Percentiles rank a stretch among this genome's conserved stretches.
phyloP scores from a whole-genome alignment of 495 filamentous ascomycete genomes.

The Penicillium paradoxum region DNA sequence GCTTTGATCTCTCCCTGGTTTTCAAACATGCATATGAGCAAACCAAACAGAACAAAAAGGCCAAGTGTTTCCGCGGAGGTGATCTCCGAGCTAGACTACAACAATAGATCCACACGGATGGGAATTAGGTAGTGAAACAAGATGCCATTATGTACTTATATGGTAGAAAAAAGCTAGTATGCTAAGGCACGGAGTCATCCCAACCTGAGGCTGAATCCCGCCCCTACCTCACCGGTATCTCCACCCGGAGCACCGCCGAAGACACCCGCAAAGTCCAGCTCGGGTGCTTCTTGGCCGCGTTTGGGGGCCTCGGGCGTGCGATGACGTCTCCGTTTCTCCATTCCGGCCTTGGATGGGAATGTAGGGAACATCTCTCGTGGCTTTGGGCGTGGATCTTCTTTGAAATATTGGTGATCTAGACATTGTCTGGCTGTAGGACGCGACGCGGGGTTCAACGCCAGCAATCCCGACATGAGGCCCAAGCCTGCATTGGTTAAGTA shows the following conservation, averaged over 20 bases:
- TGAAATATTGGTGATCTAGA: slow-evolving; percentile 78
- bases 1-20: not conserved
- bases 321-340: slow-evolving; percentile 71
- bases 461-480: slow-evolving; percentile 59
- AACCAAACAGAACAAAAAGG: not conserved
- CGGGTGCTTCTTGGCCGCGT: slow-evolving; percentile 64
- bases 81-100: not conserved
- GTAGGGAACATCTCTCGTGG: slow-evolving; percentile 82
- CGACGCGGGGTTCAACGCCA: slow-evolving; percentile 68
- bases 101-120: not conserved
- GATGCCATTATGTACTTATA: not conserved
- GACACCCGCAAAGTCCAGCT: slow-evolving; percentile 65
- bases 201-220: slow-evolving; percentile 76
- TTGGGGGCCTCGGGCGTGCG: slow-evolving; percentile 85
- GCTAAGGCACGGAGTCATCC: slow-evolving; percentile 28
- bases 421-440: slow-evolving; percentile 68
- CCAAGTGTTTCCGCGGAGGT: not conserved
- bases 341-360: slow-evolving; percentile 89
- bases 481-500: slow-evolving; percentile 73
- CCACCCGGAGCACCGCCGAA: slow-evolving; percentile 71
- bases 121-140: not conserved
- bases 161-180: not conserved
- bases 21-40: not conserved
- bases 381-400: slow-evolving; percentile 84
- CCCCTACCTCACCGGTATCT: slow-evolving; percentile 70